phyloP scores from a whole-genome alignment of 1,284 basidiomycete genomes.

The Moniliophthora roreri region DNA sequence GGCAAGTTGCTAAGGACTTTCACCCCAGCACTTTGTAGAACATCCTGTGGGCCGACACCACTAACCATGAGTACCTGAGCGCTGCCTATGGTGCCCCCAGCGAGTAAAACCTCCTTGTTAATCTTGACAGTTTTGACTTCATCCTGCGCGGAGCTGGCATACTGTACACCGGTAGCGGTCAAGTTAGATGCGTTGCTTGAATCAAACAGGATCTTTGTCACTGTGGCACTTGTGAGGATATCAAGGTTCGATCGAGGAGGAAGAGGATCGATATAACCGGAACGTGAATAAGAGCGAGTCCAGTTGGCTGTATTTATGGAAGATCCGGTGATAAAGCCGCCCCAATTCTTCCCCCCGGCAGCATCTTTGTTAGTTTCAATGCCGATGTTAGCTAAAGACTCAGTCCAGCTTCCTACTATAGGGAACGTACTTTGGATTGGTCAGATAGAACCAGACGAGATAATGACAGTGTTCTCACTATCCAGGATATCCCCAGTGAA shows the following conservation, averaged over 20 bases:
- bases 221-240: slow-evolving; percentile 32
- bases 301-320: slow-evolving; percentile 66
- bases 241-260: slow-evolving; percentile 35
- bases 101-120: slow-evolving; percentile 54
- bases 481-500: slow-evolving; percentile 49
- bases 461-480: slow-evolving; percentile 47
- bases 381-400: slow-evolving; percentile 43
- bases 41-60: slow-evolving; percentile 59
- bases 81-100: slow-evolving; percentile 55
- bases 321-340: slow-evolving; percentile 59
- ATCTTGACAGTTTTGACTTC: slow-evolving; percentile 36
- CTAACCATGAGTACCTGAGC: slow-evolving; percentile 62
- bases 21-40: slow-evolving; percentile 48
- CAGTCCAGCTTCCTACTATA: slow-evolving; percentile 52
- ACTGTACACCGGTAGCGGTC: slow-evolving; percentile 13
- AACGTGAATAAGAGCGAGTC: slow-evolving; percentile 29
- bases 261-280: slow-evolving; percentile 18
- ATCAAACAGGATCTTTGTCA: slow-evolving; percentile 33
- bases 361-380: slow-evolving; percentile 42
- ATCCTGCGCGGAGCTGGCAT: neutral
- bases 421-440: slow-evolving; percentile 39
- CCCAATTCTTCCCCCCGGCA: slow-evolving; percentile 47
- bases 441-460: neutral
- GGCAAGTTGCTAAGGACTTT: slow-evolving; percentile 47
- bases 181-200: neutral